These are phyloP conservation scores for Cochliopodium minus DNA, from an alignment of 208 protist species.

Conservation along the genomic window DNA sequence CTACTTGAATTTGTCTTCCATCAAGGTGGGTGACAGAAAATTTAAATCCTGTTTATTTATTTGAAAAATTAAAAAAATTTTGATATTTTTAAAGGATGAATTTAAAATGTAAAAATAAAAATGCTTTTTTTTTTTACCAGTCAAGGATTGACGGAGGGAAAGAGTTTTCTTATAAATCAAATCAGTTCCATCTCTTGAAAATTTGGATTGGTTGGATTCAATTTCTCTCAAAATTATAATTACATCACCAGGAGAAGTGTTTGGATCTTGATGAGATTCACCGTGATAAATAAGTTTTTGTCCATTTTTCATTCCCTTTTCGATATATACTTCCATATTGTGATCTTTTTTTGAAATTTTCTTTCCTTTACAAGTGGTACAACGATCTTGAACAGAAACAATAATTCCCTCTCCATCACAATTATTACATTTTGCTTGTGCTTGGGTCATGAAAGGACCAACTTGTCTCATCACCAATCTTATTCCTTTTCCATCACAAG, in stretches of 20 bases:
- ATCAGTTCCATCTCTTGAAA: conserved; percentile 41
- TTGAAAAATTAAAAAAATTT: too few relatives aligned
- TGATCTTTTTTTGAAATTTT: not conserved
- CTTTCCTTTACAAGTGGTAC: not conserved
- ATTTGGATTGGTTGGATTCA: conserved; percentile 39
- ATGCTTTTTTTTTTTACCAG: too few relatives aligned
- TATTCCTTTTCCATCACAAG: not conserved
- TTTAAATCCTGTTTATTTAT: conserved; percentile 23
- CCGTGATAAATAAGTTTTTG: conserved; percentile 48
- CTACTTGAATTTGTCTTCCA: conserved; percentile 20
- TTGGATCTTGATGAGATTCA: conserved; percentile 38
- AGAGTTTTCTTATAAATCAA: conserved; percentile 39
- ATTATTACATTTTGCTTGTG: not conserved
- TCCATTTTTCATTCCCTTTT: conserved; percentile 48
- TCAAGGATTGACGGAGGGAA: conserved; percentile 35
- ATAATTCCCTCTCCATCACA: not conserved
- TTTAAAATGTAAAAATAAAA: too few relatives aligned
- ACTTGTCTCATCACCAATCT: not conserved
- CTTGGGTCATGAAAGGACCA: not conserved
- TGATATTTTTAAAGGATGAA: too few relatives aligned
- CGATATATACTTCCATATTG: conserved; percentile 20
- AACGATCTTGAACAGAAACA: not conserved
- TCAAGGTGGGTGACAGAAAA: conserved; percentile 27
- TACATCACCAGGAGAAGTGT: conserved; percentile 30
- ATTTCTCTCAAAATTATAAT: conserved; percentile 54